Conservation (phyloP, 2,329 filamentous ascomycete genomes). For the Curvularia hawaiiensis region DNA sequence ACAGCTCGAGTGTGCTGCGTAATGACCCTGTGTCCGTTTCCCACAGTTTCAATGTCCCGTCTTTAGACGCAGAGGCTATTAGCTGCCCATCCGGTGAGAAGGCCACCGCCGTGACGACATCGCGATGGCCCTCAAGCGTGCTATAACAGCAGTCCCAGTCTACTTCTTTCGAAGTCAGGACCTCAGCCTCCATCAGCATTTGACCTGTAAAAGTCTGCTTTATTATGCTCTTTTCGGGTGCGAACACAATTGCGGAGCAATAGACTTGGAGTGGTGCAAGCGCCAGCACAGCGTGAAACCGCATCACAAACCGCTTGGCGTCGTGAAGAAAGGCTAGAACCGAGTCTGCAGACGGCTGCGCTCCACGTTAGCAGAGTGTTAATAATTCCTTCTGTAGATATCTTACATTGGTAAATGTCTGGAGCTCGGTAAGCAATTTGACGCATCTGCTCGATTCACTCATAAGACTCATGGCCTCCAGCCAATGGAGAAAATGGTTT, state of each 20-base stretch:
- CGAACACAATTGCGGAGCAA: constrained; percentile 46
- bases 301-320: constrained; percentile 23
- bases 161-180: constrained; percentile 12
- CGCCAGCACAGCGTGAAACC: constrained; percentile 31
- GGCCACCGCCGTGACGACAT: background rate
- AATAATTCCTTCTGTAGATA: background rate
- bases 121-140: background rate
- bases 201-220: constrained; percentile 13
- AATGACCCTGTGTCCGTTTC: constrained; percentile 12
- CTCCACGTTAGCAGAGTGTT: constrained; percentile 12
- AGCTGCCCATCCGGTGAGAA: constrained; percentile 3
- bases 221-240: constrained; percentile 30
- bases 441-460: constrained; percentile 28
- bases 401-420: constrained; percentile 15
- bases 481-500: constrained; percentile 51
- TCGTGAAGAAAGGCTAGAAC: constrained; percentile 33
- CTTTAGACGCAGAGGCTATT: background rate
- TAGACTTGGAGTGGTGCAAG: constrained; percentile 46
- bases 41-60: background rate
- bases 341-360: constrained; percentile 14
- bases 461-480: constrained; percentile 51
- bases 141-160: constrained; percentile 13
- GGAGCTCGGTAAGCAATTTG: constrained; percentile 19
- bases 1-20: background rate
- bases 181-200: constrained; percentile 5